A percentile compares a stretch with the other conserved stretches of the same genome.
phyloP scores from a whole-genome alignment of 805 yeast genomes.

The Kodamaea laetipori region DNA sequence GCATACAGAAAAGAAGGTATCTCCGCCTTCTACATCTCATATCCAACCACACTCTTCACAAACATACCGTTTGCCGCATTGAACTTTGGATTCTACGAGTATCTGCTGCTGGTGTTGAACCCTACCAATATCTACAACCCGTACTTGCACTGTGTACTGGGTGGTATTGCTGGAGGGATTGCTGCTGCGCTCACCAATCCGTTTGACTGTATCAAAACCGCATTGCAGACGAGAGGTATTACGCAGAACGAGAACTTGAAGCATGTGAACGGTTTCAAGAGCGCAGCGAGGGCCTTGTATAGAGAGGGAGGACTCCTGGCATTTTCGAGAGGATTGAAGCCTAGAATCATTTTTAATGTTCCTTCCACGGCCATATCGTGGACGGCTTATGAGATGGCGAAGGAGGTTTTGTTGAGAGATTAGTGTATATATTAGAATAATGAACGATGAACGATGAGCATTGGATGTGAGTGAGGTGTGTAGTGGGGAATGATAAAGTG shows the following conservation, averaged over 20 bases:
- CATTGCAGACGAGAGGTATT: constrained; percentile 78
- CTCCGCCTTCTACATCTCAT: constrained; percentile 83
- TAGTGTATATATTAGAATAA: constrained; percentile 12
- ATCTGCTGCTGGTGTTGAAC: constrained; percentile 73
- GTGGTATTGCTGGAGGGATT: constrained; percentile 91
- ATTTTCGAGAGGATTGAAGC: constrained; percentile 82
- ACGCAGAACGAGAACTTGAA: constrained; percentile 50
- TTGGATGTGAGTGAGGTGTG: neutral
- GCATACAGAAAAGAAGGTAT: constrained; percentile 67
- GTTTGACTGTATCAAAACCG: constrained; percentile 88
- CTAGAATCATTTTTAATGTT: constrained; percentile 88
- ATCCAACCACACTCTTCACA: constrained; percentile 90
- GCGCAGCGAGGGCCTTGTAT: constrained; percentile 72
- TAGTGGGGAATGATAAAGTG: no score
- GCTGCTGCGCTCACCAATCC: constrained; percentile 97
- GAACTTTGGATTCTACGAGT: constrained; percentile 91
- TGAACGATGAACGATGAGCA: neutral
- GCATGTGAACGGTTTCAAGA: constrained; percentile 62
- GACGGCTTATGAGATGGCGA: constrained; percentile 98
- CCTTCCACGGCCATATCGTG: constrained; percentile 97
- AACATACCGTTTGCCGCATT: constrained; percentile 94
- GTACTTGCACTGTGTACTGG: constrained; percentile 85
- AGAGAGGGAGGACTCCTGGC: constrained; percentile 61
- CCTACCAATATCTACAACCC: constrained; percentile 84
- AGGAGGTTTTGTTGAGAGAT: constrained; percentile 54